A percentile compares a stretch with the other conserved stretches of the same genome.
phyloP scores from a whole-genome alignment of 371 early-diverging fungal species.

The Nematocida sp. region DNA sequence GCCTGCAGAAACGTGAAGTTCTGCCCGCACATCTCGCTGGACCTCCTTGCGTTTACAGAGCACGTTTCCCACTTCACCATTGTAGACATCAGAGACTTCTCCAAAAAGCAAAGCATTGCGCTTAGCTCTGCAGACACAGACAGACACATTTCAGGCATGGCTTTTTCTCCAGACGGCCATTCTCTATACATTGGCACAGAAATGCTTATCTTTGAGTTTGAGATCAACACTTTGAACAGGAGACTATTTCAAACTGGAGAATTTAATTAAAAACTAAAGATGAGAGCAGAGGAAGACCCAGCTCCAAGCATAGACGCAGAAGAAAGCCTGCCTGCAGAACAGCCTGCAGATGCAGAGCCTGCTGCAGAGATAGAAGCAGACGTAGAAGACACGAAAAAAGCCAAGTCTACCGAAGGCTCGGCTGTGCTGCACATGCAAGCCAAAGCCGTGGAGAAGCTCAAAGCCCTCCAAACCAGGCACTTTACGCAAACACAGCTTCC shows the following conservation, averaged over 20 bases:
- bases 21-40: conserved; percentile 56
- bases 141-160: conserved; percentile 56
- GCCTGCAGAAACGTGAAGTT: conserved; percentile 62
- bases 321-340: no score
- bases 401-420: conserved; percentile 44
- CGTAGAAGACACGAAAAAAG: conserved; percentile 27
- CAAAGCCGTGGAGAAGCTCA: conserved; percentile 32
- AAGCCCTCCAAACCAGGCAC: conserved; percentile 1
- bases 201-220: conserved; percentile 49
- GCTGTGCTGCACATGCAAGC: conserved; percentile 35
- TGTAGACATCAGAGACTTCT: conserved; percentile 57
- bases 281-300: neutral
- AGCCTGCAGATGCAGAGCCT: no score
- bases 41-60: conserved; percentile 62
- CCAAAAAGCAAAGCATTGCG: conserved; percentile 52
- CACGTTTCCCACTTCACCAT: conserved; percentile 60
- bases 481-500: neutral
- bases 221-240: conserved; percentile 14
- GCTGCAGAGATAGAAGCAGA: no score
- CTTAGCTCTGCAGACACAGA: conserved; percentile 40
- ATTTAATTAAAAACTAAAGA: neutral
- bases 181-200: conserved; percentile 56
- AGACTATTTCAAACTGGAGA: conserved; percentile 33
- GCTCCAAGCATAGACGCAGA: no score
- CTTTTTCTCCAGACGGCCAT: conserved; percentile 51